Conservation (phyloP, 495 filamentous ascomycete species). For the Aspergillus incahuasiensis region DNA sequence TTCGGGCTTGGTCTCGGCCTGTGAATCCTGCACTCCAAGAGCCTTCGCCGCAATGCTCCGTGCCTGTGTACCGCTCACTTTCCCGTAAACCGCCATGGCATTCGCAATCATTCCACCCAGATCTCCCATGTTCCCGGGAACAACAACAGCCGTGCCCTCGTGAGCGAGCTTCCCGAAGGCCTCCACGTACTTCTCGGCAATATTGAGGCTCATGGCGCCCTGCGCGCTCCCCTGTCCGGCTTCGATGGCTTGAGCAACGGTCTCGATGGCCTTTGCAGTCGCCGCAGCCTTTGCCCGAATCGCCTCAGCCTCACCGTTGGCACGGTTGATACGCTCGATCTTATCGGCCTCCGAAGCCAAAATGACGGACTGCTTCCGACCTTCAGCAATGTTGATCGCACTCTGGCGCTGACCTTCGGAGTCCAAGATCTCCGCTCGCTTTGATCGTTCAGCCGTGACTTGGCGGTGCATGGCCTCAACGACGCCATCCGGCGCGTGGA, state of each 20-base stretch:
- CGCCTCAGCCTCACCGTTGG: constrained; percentile 86
- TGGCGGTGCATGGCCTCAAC: constrained; percentile 97
- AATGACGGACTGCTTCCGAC: constrained; percentile 91
- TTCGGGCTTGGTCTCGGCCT: constrained; percentile 12
- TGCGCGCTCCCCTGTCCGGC: constrained; percentile 70
- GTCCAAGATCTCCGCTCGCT: constrained; percentile 95
- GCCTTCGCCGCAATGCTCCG: constrained; percentile 57
- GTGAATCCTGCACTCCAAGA: constrained; percentile 26
- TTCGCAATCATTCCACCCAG: constrained; percentile 96
- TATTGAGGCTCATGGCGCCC: constrained; percentile 73
- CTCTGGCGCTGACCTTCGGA: constrained; percentile 92
- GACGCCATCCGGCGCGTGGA: constrained; percentile 89
- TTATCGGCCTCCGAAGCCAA: constrained; percentile 89
- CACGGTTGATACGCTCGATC: constrained; percentile 87
- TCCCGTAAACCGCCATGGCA: constrained; percentile 92
- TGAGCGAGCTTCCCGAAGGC: constrained; percentile 88
- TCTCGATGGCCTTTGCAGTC: constrained; percentile 82
- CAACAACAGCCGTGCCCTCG: constrained; percentile 89
- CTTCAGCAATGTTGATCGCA: constrained; percentile 98
- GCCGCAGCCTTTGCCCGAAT: constrained; percentile 81
- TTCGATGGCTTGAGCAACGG: constrained; percentile 69
- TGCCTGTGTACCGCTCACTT: constrained; percentile 81
- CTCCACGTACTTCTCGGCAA: constrained; percentile 97
- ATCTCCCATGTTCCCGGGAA: constrained; percentile 97
- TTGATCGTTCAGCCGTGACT: constrained; percentile 92